A percentile compares a stretch with the other conserved stretches of the same genome.
Conservation (phyloP, 2,329 filamentous ascomycete genomes). For the Huntiella savannae region DNA sequence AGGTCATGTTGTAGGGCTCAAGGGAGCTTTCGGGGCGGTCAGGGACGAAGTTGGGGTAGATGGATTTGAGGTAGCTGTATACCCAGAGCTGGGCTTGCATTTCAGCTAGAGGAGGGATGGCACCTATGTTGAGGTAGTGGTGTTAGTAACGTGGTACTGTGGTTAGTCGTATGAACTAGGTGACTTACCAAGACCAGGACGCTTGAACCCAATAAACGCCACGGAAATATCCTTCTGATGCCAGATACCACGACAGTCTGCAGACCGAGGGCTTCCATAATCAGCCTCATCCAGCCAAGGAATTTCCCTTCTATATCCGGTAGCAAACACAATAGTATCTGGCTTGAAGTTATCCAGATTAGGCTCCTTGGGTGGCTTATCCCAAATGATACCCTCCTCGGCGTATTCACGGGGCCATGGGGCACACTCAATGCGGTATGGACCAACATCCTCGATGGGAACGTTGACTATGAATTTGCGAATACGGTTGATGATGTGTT, state of each 20-base stretch:
- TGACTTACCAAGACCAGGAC: slow-evolving; percentile 22
- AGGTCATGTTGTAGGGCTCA: slow-evolving; percentile 21
- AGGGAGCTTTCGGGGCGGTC: slow-evolving; percentile 14
- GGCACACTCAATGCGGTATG: slow-evolving; percentile 24
- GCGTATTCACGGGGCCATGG: slow-evolving; percentile 25
- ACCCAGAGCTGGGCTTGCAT: slow-evolving; percentile 30
- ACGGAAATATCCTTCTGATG: slow-evolving; percentile 20
- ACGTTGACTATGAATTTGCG: slow-evolving; percentile 22
- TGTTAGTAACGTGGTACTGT: background rate
- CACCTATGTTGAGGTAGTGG: slow-evolving; percentile 15
- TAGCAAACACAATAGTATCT: slow-evolving; percentile 27
- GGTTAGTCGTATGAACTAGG: background rate
- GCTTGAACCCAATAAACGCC: slow-evolving; percentile 29
- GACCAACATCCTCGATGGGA: slow-evolving; percentile 21
- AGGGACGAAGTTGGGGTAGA: slow-evolving; percentile 14
- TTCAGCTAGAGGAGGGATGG: slow-evolving; percentile 29
- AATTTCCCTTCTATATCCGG: slow-evolving; percentile 26
- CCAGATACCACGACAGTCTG: slow-evolving; percentile 35
- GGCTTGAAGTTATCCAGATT: slow-evolving; percentile 17
- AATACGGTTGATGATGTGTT: slow-evolving; percentile 18
- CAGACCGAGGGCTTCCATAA: slow-evolving; percentile 27
- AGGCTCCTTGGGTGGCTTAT: background rate
- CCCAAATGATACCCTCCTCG: slow-evolving; percentile 18
- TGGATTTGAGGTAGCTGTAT: slow-evolving; percentile 20
- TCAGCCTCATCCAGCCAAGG: slow-evolving; percentile 19